A percentile compares a stretch with the other conserved stretches of the same genome.
phyloP scores from a whole-genome alignment of 1,284 basidiomycete species.

The Trametes pubescens region DNA sequence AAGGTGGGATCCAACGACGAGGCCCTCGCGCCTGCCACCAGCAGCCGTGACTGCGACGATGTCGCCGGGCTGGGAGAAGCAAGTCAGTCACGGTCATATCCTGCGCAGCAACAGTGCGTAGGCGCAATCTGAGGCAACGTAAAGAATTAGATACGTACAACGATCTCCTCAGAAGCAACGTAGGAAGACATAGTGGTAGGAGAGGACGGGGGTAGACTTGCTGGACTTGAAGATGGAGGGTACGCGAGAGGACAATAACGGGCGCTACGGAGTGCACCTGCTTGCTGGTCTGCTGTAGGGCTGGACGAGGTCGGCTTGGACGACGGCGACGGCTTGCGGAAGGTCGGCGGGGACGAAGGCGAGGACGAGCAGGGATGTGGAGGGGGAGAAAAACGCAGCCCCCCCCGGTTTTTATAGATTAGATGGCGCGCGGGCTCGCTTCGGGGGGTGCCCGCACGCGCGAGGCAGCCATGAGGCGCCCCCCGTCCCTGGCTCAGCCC shows the following conservation, averaged over 20 bases:
- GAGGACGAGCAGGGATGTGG: slow-evolving; percentile 26
- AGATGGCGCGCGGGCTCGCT: slow-evolving; percentile 40
- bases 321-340: slow-evolving; percentile 39
- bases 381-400: slow-evolving; percentile 25
- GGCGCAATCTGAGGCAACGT: too few relatives aligned
- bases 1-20: slow-evolving; percentile 76
- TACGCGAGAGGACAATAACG: slow-evolving; percentile 26
- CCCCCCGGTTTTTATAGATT: slow-evolving; percentile 56
- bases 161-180: slow-evolving; percentile 32
- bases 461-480: slow-evolving; percentile 58
- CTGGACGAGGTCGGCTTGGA: slow-evolving; percentile 16
- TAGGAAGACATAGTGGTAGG: slow-evolving; percentile 35
- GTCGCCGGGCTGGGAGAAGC: slow-evolving; percentile 67
- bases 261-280: slow-evolving; percentile 11
- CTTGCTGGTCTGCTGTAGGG: background rate
- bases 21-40: slow-evolving; percentile 70
- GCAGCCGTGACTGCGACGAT: slow-evolving; percentile 74
- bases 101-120: background rate
- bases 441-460: slow-evolving; percentile 40
- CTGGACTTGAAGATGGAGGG: slow-evolving; percentile 18
- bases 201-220: slow-evolving; percentile 6
- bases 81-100: background rate
- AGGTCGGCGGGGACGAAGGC: slow-evolving; percentile 51
- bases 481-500: slow-evolving; percentile 20
- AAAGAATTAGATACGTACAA: slow-evolving; percentile 23